phyloP scores from a whole-genome alignment of 768 basidiomycete genomes.

The Lepiota brunneoincarnata region DNA sequence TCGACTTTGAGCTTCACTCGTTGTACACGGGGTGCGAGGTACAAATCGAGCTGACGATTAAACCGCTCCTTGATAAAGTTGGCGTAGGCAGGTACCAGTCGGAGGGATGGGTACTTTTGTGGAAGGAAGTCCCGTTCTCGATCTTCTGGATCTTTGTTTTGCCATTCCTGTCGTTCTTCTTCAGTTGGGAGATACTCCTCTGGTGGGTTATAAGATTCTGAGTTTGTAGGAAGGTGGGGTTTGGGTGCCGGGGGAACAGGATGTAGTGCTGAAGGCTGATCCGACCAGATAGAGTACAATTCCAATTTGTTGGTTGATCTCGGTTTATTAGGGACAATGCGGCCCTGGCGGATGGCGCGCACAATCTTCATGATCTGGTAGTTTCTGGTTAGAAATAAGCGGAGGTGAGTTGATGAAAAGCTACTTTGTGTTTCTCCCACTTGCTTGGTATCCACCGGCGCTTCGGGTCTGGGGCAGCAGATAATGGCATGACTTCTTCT shows the following conservation, averaged over 20 bases:
- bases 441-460: slow-evolving; percentile 95
- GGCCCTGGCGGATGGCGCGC: slow-evolving; percentile 94
- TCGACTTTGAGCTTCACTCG: slow-evolving; percentile 88
- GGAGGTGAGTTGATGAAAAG: slow-evolving; percentile 3
- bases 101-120: slow-evolving; percentile 78
- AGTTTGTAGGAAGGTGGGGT: slow-evolving; percentile 80
- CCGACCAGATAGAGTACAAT: slow-evolving; percentile 87
- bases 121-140: slow-evolving; percentile 88
- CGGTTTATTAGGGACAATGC: slow-evolving; percentile 88
- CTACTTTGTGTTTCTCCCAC: slow-evolving; percentile 99
- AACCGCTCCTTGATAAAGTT: slow-evolving; percentile 93
- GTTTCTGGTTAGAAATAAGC: background rate
- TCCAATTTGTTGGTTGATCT: slow-evolving; percentile 61
- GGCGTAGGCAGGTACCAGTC: slow-evolving; percentile 89
- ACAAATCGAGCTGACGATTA: slow-evolving; percentile 90
- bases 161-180: slow-evolving; percentile 80
- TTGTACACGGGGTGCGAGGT: slow-evolving; percentile 91
- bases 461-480: slow-evolving; percentile 91
- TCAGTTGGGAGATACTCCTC: slow-evolving; percentile 92
- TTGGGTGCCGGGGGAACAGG: slow-evolving; percentile 95
- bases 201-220: slow-evolving; percentile 99
- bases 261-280: slow-evolving; percentile 63
- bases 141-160: slow-evolving; percentile 81
- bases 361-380: slow-evolving; percentile 97
- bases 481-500: slow-evolving; percentile 92